phyloP scores from a whole-genome alignment of 768 basidiomycete species.

The Pisolithus sp. region DNA sequence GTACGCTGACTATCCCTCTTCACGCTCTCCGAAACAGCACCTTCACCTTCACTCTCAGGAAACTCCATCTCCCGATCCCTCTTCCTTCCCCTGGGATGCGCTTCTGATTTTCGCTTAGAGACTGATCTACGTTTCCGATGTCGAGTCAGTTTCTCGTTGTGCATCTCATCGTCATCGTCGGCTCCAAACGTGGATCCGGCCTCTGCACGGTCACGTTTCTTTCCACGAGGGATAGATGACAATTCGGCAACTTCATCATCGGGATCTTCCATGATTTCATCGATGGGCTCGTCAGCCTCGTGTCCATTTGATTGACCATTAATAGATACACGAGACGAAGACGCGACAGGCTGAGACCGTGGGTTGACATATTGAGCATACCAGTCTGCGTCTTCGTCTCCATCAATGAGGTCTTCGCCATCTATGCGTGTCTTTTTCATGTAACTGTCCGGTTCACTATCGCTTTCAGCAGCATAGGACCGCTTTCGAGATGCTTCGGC shows the following conservation, averaged over 20 bases:
- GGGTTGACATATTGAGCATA: conserved; percentile 26
- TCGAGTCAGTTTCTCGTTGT: conserved; percentile 37
- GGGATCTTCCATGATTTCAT: conserved; percentile 31
- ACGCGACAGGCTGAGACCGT: conserved; percentile 38
- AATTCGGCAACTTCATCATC: conserved; percentile 39
- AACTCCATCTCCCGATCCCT: conserved; percentile 55
- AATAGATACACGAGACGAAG: conserved; percentile 34
- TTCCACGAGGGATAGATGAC: conserved; percentile 39
- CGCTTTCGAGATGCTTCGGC: conserved; percentile 36
- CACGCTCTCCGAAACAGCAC: conserved; percentile 8
- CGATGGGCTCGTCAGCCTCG: conserved; percentile 38
- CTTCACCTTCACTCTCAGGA: conserved; percentile 28
- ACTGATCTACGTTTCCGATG: conserved; percentile 54
- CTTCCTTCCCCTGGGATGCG: conserved; percentile 50
- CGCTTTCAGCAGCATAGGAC: conserved; percentile 39
- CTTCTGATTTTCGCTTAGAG: conserved; percentile 47
- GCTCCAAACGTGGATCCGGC: conserved; percentile 67
- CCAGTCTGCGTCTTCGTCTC: conserved; percentile 41
- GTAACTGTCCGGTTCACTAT: conserved; percentile 31
- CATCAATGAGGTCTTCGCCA: conserved; percentile 41
- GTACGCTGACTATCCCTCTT: conserved; percentile 4
- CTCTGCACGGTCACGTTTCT: conserved; percentile 72
- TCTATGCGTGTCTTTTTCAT: conserved; percentile 52
- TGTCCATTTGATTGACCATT: conserved; percentile 29
- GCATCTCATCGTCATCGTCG: conserved; percentile 40